Evolutionary conservation across 768 basidiomycete species (phyloP).

Genomic region (Trametes cubensis): DNA sequence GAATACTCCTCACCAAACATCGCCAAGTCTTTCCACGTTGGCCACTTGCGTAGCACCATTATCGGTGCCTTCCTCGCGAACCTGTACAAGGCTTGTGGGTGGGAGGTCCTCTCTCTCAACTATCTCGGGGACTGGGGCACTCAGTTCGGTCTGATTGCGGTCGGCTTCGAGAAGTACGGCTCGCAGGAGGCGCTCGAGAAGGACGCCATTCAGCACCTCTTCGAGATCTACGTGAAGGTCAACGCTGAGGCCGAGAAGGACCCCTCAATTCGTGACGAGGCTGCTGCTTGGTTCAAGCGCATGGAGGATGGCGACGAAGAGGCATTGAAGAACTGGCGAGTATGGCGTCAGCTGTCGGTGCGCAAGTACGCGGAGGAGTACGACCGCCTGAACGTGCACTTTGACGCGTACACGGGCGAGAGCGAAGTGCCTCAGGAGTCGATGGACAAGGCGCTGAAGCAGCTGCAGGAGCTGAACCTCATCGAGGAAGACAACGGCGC

Average conservation of each 20-base stretch:
- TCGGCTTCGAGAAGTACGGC: slow-evolving; percentile 92
- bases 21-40: slow-evolving; percentile 97
- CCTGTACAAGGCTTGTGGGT: slow-evolving; percentile 89
- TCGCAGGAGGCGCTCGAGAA: slow-evolving; percentile 78
- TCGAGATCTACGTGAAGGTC: slow-evolving; percentile 93
- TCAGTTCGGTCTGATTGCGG: slow-evolving; percentile 89
- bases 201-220: slow-evolving; percentile 94
- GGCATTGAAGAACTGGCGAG: slow-evolving; percentile 85
- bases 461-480: slow-evolving; percentile 71
- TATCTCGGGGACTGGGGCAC: slow-evolving; percentile 99
- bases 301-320: slow-evolving; percentile 93
- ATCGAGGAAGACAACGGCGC: slow-evolving; percentile 80
- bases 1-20: slow-evolving; percentile 98
- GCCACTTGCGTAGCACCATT: slow-evolving; percentile 96
- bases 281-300: slow-evolving; percentile 86
- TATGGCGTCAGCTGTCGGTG: slow-evolving; percentile 91
- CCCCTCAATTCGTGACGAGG: slow-evolving; percentile 71
- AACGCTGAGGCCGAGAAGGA: slow-evolving; percentile 81
- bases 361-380: slow-evolving; percentile 90
- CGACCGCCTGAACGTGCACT: slow-evolving; percentile 83
- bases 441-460: slow-evolving; percentile 71
- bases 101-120: slow-evolving; percentile 90
- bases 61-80: slow-evolving; percentile 95
- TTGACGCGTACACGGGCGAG: slow-evolving; percentile 93
- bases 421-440: slow-evolving; percentile 73